Evolutionary conservation across 1,284 basidiomycete genomes (phyloP).

Genomic region (Puccinia polysora): DNA sequence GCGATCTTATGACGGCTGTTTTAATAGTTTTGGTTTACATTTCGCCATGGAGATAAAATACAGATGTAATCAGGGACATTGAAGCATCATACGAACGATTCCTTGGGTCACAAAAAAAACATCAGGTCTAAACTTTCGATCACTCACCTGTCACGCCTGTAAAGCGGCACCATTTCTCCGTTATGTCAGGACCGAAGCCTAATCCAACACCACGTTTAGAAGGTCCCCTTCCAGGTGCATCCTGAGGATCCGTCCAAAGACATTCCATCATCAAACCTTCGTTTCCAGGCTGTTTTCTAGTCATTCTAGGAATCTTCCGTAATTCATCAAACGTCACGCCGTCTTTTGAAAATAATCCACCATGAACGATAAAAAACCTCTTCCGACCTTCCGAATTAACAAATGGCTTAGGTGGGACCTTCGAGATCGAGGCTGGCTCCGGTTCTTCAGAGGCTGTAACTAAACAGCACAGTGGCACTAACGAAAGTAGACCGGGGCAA

Average conservation of each 20-base stretch:
- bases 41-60: background rate
- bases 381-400: constrained; percentile 67
- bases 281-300: constrained; percentile 81
- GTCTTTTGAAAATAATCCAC: constrained; percentile 91
- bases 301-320: constrained; percentile 73
- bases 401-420: constrained; percentile 53
- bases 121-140: background rate
- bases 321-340: constrained; percentile 88
- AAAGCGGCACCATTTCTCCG: constrained; percentile 48
- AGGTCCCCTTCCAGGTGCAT: constrained; percentile 80
- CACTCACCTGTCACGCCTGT: constrained; percentile 47
- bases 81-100: background rate
- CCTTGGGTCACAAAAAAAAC: background rate
- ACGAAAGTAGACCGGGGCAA: too few relatives aligned
- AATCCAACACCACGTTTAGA: constrained; percentile 96
- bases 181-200: constrained; percentile 80
- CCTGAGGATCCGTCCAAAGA: constrained; percentile 79
- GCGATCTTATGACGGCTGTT: constrained; percentile 81
- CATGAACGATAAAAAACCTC: constrained; percentile 92
- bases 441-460: constrained; percentile 69
- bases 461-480: constrained; percentile 85
- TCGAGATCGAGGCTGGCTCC: constrained; percentile 52
- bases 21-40: constrained; percentile 58
- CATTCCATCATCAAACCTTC: constrained; percentile 84
- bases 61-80: constrained; percentile 49